phyloP scores from a whole-genome alignment of 2,329 filamentous ascomycete genomes.

The Penicillium sp. region DNA sequence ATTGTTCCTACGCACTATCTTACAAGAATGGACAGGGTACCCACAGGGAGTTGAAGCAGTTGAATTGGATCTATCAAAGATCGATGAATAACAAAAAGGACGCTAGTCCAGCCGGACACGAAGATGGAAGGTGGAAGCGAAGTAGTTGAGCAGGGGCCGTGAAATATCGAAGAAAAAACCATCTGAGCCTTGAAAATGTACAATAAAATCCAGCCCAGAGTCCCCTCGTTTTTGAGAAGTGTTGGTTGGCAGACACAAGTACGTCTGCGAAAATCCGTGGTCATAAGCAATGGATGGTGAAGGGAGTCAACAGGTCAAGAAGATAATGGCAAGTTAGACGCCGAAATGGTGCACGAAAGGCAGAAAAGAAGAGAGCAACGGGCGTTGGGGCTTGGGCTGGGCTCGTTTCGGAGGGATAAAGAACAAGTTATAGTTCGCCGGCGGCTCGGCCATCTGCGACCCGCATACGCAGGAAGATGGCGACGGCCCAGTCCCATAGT shows the following conservation, averaged over 20 bases:
- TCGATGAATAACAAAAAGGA: conserved; percentile 8
- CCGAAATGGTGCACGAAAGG: background rate
- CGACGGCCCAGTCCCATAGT: conserved; percentile 41
- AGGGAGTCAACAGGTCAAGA: background rate
- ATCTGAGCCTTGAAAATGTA: conserved; percentile 15
- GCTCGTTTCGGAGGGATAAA: background rate
- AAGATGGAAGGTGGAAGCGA: background rate
- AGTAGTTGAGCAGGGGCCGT: background rate
- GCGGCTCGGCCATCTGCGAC: conserved; percentile 30
- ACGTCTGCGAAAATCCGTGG: background rate
- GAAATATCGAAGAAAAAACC: background rate
- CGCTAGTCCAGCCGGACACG: background rate
- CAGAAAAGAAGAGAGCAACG: background rate
- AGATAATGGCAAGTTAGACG: background rate
- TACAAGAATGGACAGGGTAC: background rate
- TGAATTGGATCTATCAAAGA: conserved; percentile 22
- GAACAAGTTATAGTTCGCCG: conserved; percentile 25
- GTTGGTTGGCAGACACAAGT: background rate
- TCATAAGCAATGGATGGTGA: background rate
- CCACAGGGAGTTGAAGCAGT: conserved; percentile 1
- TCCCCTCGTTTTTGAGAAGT: background rate
- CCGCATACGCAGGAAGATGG: conserved; percentile 38
- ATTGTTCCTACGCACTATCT: background rate
- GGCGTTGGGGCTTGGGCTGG: background rate
- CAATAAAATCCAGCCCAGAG: conserved; percentile 7